Conservation (phyloP, 2,329 filamentous ascomycete species). For the Colletotrichum sp. region DNA sequence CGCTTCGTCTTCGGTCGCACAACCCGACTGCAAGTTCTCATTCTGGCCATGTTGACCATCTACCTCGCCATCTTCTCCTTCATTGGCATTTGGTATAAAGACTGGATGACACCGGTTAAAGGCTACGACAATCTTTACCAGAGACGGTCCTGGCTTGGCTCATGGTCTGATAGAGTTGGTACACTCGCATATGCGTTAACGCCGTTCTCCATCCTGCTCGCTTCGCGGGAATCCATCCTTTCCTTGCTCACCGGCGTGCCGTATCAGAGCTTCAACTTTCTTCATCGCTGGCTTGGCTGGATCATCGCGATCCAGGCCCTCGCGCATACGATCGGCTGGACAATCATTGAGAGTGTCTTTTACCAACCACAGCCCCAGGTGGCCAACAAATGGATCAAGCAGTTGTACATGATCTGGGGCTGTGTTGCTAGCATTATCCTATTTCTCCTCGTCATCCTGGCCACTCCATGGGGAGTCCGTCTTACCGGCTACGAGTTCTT, state of each 20-base stretch:
- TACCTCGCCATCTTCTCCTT: conserved; percentile 76
- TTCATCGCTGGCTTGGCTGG: conserved; percentile 78
- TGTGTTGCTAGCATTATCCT: conserved; percentile 61
- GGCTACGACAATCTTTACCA: conserved; percentile 60
- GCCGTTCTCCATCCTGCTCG: conserved; percentile 70
- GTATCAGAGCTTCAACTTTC: conserved; percentile 79
- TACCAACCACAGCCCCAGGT: conserved; percentile 75
- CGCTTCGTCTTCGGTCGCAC: conserved; percentile 68
- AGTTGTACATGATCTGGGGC: conserved; percentile 77
- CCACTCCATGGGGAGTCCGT: conserved; percentile 61
- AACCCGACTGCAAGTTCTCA: conserved; percentile 70
- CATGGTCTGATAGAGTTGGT: conserved; percentile 73
- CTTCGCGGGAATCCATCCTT: conserved; percentile 73
- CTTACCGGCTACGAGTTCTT: conserved; percentile 80
- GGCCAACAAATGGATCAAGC: conserved; percentile 60
- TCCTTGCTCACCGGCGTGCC: conserved; percentile 75
- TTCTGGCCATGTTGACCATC: conserved; percentile 60
- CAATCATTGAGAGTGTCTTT: conserved; percentile 66
- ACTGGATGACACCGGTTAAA: conserved; percentile 74
- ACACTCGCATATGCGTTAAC: conserved; percentile 77
- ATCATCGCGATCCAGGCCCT: conserved; percentile 72
- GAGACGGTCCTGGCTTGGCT: conserved; percentile 69
- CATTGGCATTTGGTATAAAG: conserved; percentile 70
- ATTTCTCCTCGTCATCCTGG: conserved; percentile 64
- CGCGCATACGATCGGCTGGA: conserved; percentile 76